Percentiles rank a stretch among this genome's conserved stretches.
phyloP scores from a whole-genome alignment of 2,329 filamentous ascomycete genomes.

The Ascochyta lentis region DNA sequence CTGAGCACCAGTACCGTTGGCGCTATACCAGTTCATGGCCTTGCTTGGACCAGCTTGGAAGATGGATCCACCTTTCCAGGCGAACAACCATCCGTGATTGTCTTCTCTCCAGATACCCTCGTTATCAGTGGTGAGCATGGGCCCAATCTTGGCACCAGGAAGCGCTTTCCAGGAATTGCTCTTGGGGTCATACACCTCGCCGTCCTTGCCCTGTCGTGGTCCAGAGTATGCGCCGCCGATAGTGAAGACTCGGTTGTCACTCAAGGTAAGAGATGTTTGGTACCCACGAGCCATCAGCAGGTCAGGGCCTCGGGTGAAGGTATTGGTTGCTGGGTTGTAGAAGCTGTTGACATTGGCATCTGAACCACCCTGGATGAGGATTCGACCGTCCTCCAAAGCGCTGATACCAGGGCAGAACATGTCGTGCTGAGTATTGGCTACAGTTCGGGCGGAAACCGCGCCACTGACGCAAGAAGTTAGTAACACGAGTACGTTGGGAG shows the following conservation, averaged over 20 bases:
- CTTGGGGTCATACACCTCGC: conserved; percentile 30
- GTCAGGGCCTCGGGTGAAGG: conserved; percentile 25
- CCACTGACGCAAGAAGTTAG: conserved; percentile 24
- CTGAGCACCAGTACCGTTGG: conserved; percentile 26
- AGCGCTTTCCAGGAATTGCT: conserved; percentile 32
- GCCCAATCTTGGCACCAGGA: conserved; percentile 22
- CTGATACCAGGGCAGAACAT: conserved; percentile 40
- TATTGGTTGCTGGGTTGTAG: conserved; percentile 31
- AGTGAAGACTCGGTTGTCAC: conserved; percentile 32
- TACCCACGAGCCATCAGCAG: conserved; percentile 36
- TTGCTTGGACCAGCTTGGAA: conserved; percentile 35
- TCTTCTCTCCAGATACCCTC: conserved; percentile 36
- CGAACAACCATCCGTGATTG: conserved; percentile 35
- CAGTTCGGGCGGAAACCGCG: conserved; percentile 29
- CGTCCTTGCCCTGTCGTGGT: conserved; percentile 30
- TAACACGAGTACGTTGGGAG: neutral
- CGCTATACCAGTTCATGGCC: conserved; percentile 38
- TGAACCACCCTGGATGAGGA: conserved; percentile 34
- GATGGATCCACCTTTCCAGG: conserved; percentile 28
- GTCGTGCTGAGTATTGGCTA: conserved; percentile 35
- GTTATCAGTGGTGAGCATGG: conserved; percentile 31
- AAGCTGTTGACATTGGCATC: conserved; percentile 31
- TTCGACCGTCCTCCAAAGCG: conserved; percentile 30
- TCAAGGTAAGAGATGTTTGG: conserved; percentile 28
- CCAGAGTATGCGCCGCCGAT: conserved; percentile 38